Evolutionary conservation across 768 basidiomycete species (phyloP), one percentile per base, ranked within the genome.

Genomic region (Trametes maxima): DNA sequence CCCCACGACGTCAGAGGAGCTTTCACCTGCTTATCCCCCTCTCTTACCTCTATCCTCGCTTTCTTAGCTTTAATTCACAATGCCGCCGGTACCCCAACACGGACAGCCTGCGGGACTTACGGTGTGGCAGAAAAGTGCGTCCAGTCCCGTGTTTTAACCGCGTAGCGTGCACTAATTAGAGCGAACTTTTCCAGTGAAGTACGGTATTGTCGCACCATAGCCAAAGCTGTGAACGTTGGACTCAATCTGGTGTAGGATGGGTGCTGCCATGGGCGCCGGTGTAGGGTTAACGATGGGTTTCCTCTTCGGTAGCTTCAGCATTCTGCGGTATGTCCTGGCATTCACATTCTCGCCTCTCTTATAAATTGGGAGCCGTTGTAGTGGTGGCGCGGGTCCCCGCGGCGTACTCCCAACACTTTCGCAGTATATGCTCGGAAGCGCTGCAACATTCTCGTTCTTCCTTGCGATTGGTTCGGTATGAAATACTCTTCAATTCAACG

Each of bases 361-460:
- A 28, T 33, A 47, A 47, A 37, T 39, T 39, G 22, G 59, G 45
- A 16, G 46, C 46, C 43, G 51, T 25, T 35, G 46, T 37, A 96
- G 95, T 71, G 85, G 85, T 66, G 96, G 96, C 45, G 88, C 92
- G 8, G 97, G 97, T 24, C 95, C 94, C 24, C 84, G 95, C 70
- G 97, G 97, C 12, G 78, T 86, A 51, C 79, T 98, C 24, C 89
- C 93, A 4, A 97, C 97, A 1, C 85, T 99, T 52, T 96, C 95
- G 14, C 94, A 95, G 69, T 98, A 98, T 75, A 99, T 99, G 97
- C 84, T 98, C 28, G 93, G 92, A 69, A 98, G 96, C 68, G 96
- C 93, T 5, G 95, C 95, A 8, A 97, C 96, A 0, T 98, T 99
- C 74, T 89, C 89, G 2, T 98, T 98, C 79, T 98, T 98, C 87